These are phyloP conservation scores for Jatropha podagrica DNA, from an alignment of 441 rosid species.

Conservation along the genomic window DNA sequence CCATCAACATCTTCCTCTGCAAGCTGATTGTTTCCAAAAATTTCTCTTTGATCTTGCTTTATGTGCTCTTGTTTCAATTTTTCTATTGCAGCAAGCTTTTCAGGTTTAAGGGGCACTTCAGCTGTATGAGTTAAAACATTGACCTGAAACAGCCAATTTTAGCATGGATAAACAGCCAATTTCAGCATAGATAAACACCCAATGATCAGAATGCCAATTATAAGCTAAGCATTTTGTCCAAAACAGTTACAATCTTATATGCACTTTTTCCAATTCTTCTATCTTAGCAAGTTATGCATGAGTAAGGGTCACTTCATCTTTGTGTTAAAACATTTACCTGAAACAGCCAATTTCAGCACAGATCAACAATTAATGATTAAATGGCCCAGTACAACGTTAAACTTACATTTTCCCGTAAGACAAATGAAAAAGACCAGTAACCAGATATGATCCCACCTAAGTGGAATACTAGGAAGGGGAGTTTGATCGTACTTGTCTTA, in stretches of 20 bases:
- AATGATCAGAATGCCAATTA: too few species aligned
- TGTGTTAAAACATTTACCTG: too few species aligned
- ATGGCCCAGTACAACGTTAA: not conserved
- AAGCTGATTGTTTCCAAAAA: constrained; percentile 33
- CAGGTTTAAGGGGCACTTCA: constrained; percentile 36
- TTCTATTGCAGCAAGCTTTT: constrained; percentile 22
- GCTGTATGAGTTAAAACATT: constrained; percentile 68
- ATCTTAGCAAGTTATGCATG: too few species aligned
- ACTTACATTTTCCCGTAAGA: not conserved
- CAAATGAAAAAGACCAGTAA: not conserved
- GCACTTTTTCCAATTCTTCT: too few species aligned
- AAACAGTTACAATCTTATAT: too few species aligned
- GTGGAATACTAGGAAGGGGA: not conserved
- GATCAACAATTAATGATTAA: not conserved
- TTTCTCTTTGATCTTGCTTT: constrained; percentile 60
- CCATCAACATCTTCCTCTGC: constrained; percentile 22
- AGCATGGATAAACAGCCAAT: constrained; percentile 5
- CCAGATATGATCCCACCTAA: not conserved
- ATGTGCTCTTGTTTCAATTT: constrained; percentile 43
- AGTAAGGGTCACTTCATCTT: too few species aligned
- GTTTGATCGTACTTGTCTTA: not conserved
- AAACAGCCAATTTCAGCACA: too few species aligned
- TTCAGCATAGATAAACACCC: not conserved
- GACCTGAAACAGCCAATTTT: constrained; percentile 48
- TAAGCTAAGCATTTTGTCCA: too few species aligned